Base-by-base conservation (phyloP, 176 grass and related monocot species). In the bread wheat (Triticum aestivum) region DNA sequence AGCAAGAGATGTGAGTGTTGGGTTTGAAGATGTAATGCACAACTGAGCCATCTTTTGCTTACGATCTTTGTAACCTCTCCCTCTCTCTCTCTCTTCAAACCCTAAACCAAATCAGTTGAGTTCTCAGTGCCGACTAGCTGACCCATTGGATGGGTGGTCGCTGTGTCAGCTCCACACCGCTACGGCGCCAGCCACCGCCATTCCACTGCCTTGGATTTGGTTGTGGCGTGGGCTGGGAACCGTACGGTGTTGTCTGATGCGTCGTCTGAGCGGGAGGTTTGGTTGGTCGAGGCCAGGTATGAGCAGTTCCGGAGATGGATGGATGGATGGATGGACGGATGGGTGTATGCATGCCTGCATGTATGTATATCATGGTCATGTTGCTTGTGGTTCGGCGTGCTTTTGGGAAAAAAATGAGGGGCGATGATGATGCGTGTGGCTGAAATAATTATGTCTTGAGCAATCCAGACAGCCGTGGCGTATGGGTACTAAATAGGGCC, bases 381-480 rank as follows among this genome's bases (percentile, higher is more conserved):
- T 34, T 68, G 65, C 5, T 65, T 65, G 17, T 26, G 24, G 24
- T 65, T 11, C 4, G 2, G 4, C 11, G 20, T 65, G 5, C 51
- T 54, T 54, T 54, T 54, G 1, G 5, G 11, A 0, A 15, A 54
- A 17, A 54, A 54, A 54, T 15, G 65, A 66, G 29, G 17, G 85
- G 79, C 69, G 17, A 87, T 82, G 86, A 82, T 45, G 61, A 49
- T 80, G 11, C 64, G 51, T 5, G 21, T 77, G 32, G 11, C 69
- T 27, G 29, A 74, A n/a, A 44, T 54, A 32, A 81, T 58, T 9
- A 74, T 27, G 20, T 30, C 58, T 73, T 72, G 38, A 73, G 54
- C 56, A 79, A 79, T 86, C 17, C 7, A 73, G 85, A 69, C 38
- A 38, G 41, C 9, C 32, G 20, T 37, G 18, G 2, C 18, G 9